Conservation (phyloP, 1,284 basidiomycete genomes). For the Cryptococcus sp. region DNA sequence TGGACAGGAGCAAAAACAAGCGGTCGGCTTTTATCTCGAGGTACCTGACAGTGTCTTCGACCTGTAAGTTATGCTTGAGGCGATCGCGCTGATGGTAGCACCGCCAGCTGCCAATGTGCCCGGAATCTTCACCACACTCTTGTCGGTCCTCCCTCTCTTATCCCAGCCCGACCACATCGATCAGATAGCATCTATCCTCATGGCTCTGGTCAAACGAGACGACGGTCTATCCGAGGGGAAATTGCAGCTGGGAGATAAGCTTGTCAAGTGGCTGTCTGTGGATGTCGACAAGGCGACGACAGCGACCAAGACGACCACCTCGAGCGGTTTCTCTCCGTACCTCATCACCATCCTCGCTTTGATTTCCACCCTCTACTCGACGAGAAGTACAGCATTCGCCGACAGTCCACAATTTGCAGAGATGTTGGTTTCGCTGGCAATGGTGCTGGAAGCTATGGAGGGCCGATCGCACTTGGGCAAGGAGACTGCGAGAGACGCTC, state of each 20-base stretch:
- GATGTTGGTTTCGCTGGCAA: conserved; percentile 30
- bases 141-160: conserved; percentile 22
- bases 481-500: conserved; percentile 12
- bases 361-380: conserved; percentile 23
- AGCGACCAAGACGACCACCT: conserved; percentile 19
- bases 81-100: conserved; percentile 11
- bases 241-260: conserved; percentile 40
- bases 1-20: conserved; percentile 32
- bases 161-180: conserved; percentile 27
- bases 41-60: conserved; percentile 34
- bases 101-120: conserved; percentile 25
- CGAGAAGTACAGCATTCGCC: conserved; percentile 21
- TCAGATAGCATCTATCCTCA: conserved; percentile 25
- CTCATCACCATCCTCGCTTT: conserved; percentile 30
- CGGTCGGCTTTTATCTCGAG: conserved; percentile 30
- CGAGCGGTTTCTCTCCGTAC: conserved; percentile 30
- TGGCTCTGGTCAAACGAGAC: conserved; percentile 31
- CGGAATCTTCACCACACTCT: conserved; percentile 16
- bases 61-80: conserved; percentile 22
- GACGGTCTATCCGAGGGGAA: conserved; percentile 24
- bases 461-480: conserved; percentile 14
- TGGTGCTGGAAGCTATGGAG: conserved; percentile 35
- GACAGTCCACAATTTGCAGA: conserved; percentile 29
- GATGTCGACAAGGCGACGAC: conserved; percentile 35
- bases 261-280: conserved; percentile 36